These are phyloP conservation scores for Puccinia coronata DNA, from an alignment of 1,284 basidiomycete genomes.

Conservation along the genomic window DNA sequence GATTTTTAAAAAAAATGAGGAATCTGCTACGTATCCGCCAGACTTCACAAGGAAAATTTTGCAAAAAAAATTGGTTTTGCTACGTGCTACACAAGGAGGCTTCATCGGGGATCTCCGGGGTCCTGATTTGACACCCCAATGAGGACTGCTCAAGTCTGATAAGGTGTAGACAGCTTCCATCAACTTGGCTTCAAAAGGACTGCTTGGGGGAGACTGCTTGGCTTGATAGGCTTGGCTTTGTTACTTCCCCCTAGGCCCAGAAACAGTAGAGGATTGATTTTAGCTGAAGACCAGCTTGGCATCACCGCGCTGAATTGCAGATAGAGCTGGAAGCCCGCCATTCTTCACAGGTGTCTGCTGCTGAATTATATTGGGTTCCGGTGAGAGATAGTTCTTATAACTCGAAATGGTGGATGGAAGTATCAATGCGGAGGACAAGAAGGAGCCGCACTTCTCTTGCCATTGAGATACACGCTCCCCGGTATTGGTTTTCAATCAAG, in stretches of 20 bases:
- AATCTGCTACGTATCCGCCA: too few relatives aligned
- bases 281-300: constrained; percentile 7
- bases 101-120: too few relatives aligned
- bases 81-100: too few relatives aligned
- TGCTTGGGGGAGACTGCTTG: not conserved
- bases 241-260: not conserved
- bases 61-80: too few relatives aligned
- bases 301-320: not conserved
- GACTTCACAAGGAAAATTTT: too few relatives aligned
- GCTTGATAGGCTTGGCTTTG: not conserved
- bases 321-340: not conserved
- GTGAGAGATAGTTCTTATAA: not conserved
- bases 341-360: not conserved
- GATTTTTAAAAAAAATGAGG: too few relatives aligned
- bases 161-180: constrained; percentile 11
- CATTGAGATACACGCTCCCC: constrained; percentile 27
- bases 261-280: constrained; percentile 12
- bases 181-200: not conserved
- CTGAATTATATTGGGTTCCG: not conserved
- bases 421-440: constrained; percentile 11
- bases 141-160: not conserved
- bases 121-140: too few relatives aligned
- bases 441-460: constrained; percentile 6
- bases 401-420: constrained; percentile 21
- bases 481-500: constrained; percentile 33